Conservation (phyloP, 495 filamentous ascomycete genomes). For the Lentithecium fluviatile region DNA sequence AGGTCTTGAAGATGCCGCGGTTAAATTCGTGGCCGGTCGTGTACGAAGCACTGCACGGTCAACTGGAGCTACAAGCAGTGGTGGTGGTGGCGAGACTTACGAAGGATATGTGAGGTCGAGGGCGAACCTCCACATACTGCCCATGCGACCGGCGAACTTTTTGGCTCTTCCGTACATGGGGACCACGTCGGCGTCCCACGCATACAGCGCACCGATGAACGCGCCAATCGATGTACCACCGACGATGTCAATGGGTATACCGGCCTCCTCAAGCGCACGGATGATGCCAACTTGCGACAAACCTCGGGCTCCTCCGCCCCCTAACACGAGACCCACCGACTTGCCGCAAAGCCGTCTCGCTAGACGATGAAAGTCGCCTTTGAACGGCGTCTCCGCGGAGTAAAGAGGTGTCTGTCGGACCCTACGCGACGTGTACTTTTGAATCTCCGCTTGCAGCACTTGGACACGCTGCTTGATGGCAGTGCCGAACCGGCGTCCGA, state of each 20-base stretch:
- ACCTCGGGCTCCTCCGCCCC: conserved; percentile 88
- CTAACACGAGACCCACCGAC: conserved; percentile 89
- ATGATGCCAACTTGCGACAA: conserved; percentile 92
- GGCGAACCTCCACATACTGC: conserved; percentile 94
- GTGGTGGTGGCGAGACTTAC: conserved; percentile 41
- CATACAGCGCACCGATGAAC: conserved; percentile 94
- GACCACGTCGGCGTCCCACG: conserved; percentile 92
- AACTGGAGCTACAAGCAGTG: not conserved
- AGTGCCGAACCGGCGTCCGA: conserved; percentile 74
- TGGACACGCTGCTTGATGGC: conserved; percentile 91
- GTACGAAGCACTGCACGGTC: conserved; percentile 61
- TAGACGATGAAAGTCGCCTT: conserved; percentile 93
- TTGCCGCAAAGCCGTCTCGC: conserved; percentile 90
- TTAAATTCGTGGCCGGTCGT: conserved; percentile 99
- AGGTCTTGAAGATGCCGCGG: conserved; percentile 97
- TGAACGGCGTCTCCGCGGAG: conserved; percentile 86
- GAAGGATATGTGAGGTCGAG: conserved; percentile 94
- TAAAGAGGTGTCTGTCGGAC: conserved; percentile 86
- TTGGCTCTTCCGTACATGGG: conserved; percentile 95
- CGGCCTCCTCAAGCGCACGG: conserved; percentile 90
- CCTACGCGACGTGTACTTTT: conserved; percentile 89
- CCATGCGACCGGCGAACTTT: conserved; percentile 96
- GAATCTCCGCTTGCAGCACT: conserved; percentile 91
- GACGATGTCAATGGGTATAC: conserved; percentile 93
- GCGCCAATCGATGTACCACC: conserved; percentile 98